Evolutionary conservation across 768 basidiomycete genomes (phyloP).

Genomic region (Amanita phalloides): DNA sequence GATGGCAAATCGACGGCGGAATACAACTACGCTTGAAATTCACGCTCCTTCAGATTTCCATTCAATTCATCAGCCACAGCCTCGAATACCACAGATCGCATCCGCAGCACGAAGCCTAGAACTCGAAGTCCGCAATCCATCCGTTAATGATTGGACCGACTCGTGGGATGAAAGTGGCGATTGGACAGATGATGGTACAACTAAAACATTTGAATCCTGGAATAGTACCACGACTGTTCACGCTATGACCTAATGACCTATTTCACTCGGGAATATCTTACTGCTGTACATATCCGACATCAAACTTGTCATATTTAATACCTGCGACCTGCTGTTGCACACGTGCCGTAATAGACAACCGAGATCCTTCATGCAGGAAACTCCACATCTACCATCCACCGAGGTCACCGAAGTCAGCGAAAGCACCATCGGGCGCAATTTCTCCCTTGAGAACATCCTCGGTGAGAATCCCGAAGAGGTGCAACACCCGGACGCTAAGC

Average conservation of each 20-base stretch:
- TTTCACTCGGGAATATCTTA: neutral
- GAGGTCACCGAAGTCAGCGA: neutral
- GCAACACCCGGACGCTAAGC: constrained; percentile 37
- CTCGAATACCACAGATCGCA: constrained; percentile 10
- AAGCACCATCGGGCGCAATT: constrained; percentile 11
- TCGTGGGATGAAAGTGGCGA: constrained; percentile 42
- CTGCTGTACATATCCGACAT: neutral
- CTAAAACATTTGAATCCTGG: neutral
- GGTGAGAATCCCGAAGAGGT: constrained; percentile 49
- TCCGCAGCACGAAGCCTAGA: constrained; percentile 1
- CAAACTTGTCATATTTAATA: too few relatives aligned
- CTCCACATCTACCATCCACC: neutral
- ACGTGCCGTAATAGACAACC: neutral
- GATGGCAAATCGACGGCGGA: constrained; percentile 22
- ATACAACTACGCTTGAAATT: constrained; percentile 2
- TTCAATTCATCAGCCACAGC: constrained; percentile 6
- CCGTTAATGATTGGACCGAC: constrained; percentile 31
- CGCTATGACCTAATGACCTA: neutral
- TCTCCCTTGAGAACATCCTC: constrained; percentile 66
- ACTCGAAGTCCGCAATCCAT: neutral
- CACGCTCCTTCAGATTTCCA: constrained; percentile 4
- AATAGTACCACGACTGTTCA: constrained; percentile 2
- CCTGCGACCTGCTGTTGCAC: neutral
- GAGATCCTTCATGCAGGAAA: neutral
- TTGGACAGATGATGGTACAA: constrained; percentile 30